Base-by-base conservation (phyloP, 1,284 basidiomycete genomes). In the Coniferiporia weirii region DNA sequence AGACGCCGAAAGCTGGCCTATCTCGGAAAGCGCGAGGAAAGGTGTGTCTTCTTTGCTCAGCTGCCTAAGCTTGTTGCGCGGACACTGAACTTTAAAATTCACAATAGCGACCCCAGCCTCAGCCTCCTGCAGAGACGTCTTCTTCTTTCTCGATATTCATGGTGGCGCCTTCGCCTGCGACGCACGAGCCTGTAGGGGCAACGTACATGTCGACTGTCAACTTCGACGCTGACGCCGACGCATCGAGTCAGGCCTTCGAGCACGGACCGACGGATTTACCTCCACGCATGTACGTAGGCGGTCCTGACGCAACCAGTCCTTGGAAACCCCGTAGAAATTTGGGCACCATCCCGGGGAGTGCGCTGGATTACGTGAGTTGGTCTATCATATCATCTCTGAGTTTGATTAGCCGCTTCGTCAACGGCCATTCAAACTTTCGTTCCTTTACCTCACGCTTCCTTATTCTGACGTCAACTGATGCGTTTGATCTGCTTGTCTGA, bases 241-340 rank as follows among this genome's bases (percentile, higher is more conserved):
- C 43, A 10, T 36, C 36, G 12, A 36, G 44, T n/a, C 53, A 60
- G 20, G 45, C 54, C 6, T 64, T 64, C 49, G 60, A 63, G 38
- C 61, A 63, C 56, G 62, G 60, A 6, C 64, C 64, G 8, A 60
- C 64, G 2, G 62, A 65, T 17, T 59, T 64, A 17, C 64, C 64
- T 19, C 64, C 64, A 15, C 50, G 62, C 13, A 55, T 57, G 32
- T 65, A 65, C 56, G 49, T 59, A 10, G 60, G 63, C 17, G 62
- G 64, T 7, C 58, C 52, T 38, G 57, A 63, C 40, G 56, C 59
- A 7, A 48, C n/a, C 38, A 64, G 60, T 50, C 62, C 64, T 12
- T 60, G 60, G 50, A 51, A 60, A 44, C 62, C 60, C 4, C 54
- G 53, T 13, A 63, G 62, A 49, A 52, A 58, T 19, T 32, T 58